A percentile compares a stretch with the other conserved stretches of the same genome.
Evolutionary conservation across 2,329 filamentous ascomycete genomes (phyloP).

Genomic region (Apiospora sp.): DNA sequence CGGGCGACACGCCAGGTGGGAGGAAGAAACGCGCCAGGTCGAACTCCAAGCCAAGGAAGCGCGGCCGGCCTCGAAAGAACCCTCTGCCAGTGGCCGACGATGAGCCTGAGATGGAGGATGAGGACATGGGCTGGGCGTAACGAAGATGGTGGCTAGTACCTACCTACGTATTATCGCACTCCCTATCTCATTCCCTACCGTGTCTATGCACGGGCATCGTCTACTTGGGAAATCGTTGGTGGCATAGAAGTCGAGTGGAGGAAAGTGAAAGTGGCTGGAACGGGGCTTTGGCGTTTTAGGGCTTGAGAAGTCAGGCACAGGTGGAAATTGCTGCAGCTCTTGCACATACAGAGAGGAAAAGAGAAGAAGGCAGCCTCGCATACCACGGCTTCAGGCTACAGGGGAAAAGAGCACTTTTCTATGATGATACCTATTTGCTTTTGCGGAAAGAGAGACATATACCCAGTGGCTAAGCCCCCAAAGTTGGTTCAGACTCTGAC

Average conservation of each 20-base stretch:
- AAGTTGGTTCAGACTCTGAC: not conserved
- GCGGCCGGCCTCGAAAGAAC: slow-evolving; percentile 61
- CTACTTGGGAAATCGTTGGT: not conserved
- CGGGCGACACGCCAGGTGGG: slow-evolving; percentile 55
- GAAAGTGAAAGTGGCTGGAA: not conserved
- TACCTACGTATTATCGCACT: not conserved
- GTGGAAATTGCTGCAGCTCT: not conserved
- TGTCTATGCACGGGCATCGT: not conserved
- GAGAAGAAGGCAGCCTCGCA: not conserved
- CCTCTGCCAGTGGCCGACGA: slow-evolving; percentile 30
- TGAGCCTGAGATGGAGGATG: slow-evolving; percentile 33
- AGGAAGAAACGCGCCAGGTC: slow-evolving; percentile 68
- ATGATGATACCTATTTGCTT: slow-evolving; percentile 22
- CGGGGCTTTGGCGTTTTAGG: not conserved
- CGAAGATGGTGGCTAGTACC: not conserved
- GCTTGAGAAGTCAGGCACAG: not conserved
- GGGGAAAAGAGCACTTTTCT: slow-evolving; percentile 7
- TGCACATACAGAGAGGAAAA: not conserved
- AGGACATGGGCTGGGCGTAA: slow-evolving; percentile 23
- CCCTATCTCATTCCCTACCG: not conserved
- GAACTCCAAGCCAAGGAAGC: slow-evolving; percentile 48
- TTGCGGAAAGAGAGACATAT: slow-evolving; percentile 13
- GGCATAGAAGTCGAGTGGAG: not conserved
- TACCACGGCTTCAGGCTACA: not conserved
- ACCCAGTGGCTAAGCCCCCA: slow-evolving; percentile 2